These are phyloP conservation scores for Kwoniella europaea DNA, from an alignment of 768 basidiomycete genomes.

Conservation along the genomic window DNA sequence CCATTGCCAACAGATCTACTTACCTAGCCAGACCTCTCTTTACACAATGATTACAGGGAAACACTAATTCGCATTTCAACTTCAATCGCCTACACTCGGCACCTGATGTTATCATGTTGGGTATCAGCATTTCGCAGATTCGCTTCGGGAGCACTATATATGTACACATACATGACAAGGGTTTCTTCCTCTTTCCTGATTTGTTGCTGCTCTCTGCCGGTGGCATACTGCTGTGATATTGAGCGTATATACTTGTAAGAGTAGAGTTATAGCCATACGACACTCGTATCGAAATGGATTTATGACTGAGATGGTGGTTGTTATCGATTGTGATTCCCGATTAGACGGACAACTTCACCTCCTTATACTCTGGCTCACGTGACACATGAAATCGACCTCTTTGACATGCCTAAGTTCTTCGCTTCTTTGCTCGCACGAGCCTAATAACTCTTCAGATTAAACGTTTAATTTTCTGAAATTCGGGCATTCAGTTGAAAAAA, in stretches of 20 bases:
- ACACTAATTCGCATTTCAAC: slow-evolving; percentile 23
- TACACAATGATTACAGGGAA: slow-evolving; percentile 18
- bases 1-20: background rate
- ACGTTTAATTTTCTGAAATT: background rate
- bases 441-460: background rate
- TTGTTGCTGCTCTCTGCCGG: slow-evolving; percentile 6
- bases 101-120: background rate
- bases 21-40: slow-evolving; percentile 17
- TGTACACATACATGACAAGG: slow-evolving; percentile 13
- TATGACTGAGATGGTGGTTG: background rate
- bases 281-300: too few relatives aligned
- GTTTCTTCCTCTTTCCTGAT: slow-evolving; percentile 18
- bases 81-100: slow-evolving; percentile 24
- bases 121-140: background rate
- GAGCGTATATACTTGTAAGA: background rate
- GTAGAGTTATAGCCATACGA: too few relatives aligned
- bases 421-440: too few relatives aligned
- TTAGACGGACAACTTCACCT: too few relatives aligned
- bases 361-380: too few relatives aligned
- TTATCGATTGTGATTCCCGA: background rate
- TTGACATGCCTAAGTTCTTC: too few relatives aligned
- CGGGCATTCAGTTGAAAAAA: background rate
- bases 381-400: too few relatives aligned
- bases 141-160: background rate
- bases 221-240: background rate